Evolutionary conservation across 2,329 filamentous ascomycete genomes (phyloP).

Genomic region (Biscogniauxia marginata): DNA sequence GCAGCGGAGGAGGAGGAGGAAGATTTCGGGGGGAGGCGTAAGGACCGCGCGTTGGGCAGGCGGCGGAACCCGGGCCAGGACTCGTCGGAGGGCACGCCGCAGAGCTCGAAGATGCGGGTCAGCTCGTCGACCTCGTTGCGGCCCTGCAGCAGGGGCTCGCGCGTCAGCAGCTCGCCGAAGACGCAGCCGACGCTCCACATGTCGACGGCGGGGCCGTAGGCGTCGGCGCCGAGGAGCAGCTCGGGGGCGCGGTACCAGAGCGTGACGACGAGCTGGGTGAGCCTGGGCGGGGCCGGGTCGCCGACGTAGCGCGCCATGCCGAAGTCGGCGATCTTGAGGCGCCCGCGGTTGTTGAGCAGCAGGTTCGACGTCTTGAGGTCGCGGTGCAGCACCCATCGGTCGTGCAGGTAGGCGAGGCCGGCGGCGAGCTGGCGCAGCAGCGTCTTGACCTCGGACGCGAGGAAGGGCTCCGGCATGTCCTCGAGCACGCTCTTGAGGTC

Average conservation of each 20-base stretch:
- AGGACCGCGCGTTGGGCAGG: conserved; percentile 78
- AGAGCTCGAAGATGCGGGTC: conserved; percentile 82
- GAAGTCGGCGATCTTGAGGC: conserved; percentile 95
- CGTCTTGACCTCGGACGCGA: conserved; percentile 89
- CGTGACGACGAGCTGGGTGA: conserved; percentile 93
- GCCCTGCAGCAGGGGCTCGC: conserved; percentile 80
- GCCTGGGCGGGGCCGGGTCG: conserved; percentile 67
- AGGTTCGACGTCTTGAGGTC: conserved; percentile 94
- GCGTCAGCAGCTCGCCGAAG: conserved; percentile 84
- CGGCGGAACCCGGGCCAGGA: conserved; percentile 84
- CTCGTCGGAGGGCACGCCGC: conserved; percentile 79
- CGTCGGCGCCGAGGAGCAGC: conserved; percentile 75
- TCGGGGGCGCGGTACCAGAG: conserved; percentile 96
- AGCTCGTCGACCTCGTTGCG: conserved; percentile 92
- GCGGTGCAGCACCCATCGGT: conserved; percentile 86
- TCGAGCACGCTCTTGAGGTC: conserved; percentile 91
- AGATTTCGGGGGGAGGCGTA: conserved; percentile 62
- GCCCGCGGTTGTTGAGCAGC: conserved; percentile 90
- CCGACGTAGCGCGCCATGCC: conserved; percentile 93
- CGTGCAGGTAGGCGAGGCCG: conserved; percentile 82
- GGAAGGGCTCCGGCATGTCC: conserved; percentile 91
- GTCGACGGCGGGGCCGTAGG: conserved; percentile 77
- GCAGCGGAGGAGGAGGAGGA: conserved; percentile 23
- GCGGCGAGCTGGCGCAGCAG: conserved; percentile 79
- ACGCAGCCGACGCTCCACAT: conserved; percentile 98